These are phyloP conservation scores for Pharnaceum exiguum DNA, from an alignment of 148 eudicot species.

Conservation along the genomic window DNA sequence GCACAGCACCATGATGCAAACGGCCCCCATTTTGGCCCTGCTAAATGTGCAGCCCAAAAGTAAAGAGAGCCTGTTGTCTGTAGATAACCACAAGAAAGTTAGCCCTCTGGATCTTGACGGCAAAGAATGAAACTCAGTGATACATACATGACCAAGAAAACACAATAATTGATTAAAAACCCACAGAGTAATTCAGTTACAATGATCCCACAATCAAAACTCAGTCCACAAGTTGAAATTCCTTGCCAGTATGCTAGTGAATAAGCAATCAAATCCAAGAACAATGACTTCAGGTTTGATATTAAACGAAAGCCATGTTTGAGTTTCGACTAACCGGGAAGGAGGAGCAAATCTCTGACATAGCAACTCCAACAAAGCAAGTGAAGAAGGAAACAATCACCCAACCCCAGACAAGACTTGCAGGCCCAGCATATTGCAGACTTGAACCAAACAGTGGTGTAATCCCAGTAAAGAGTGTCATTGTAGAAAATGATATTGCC, in stretches of 20 bases:
- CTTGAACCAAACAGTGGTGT: slow-evolving; percentile 67
- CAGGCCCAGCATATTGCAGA: slow-evolving; percentile 55
- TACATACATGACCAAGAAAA: not conserved
- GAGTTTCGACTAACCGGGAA: slow-evolving; percentile 39
- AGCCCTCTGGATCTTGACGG: slow-evolving; percentile 7
- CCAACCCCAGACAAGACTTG: slow-evolving; percentile 72
- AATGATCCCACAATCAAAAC: too few species aligned
- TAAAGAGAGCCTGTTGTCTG: slow-evolving; percentile 74
- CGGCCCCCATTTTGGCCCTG: slow-evolving; percentile 68
- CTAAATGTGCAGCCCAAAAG: slow-evolving; percentile 73
- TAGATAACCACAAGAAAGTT: slow-evolving; percentile 4
- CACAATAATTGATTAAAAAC: not conserved
- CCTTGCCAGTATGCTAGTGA: not conserved
- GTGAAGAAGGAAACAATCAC: slow-evolving; percentile 58
- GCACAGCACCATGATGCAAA: slow-evolving; percentile 80
- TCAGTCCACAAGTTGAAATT: too few species aligned
- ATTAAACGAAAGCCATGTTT: not conserved
- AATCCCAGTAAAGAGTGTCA: slow-evolving; percentile 65
- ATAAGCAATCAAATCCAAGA: not conserved
- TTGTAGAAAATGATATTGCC: slow-evolving; percentile 63
- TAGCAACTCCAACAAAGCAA: slow-evolving; percentile 54
- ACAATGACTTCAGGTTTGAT: not conserved
- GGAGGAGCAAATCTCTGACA: slow-evolving; percentile 76
- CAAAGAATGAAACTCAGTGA: not conserved
- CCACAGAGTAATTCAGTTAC: too few species aligned